phyloP scores from a whole-genome alignment of 2,329 filamentous ascomycete species.

The Penicillium sumatraense region DNA sequence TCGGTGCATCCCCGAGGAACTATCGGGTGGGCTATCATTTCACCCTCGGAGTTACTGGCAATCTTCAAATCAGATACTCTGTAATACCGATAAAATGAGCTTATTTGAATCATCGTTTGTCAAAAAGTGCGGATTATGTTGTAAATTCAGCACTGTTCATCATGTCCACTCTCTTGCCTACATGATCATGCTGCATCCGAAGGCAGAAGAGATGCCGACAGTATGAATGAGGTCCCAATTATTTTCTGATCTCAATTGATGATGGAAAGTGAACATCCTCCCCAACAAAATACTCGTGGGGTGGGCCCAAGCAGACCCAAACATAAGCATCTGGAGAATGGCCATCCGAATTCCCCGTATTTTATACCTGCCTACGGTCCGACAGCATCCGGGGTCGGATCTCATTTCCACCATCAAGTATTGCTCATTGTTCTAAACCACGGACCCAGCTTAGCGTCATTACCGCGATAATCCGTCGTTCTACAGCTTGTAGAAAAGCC shows the following conservation, averaged over 20 bases:
- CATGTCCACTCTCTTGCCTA: too few species aligned
- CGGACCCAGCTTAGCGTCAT: constrained; percentile 1
- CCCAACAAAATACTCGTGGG: too few species aligned
- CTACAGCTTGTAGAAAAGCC: neutral
- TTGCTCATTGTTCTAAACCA: neutral
- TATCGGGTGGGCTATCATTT: neutral
- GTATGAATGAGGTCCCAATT: too few species aligned
- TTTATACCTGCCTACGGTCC: neutral
- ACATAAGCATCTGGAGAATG: neutral
- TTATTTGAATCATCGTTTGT: too few species aligned
- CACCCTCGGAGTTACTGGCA: neutral
- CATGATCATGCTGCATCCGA: too few species aligned
- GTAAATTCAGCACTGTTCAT: too few species aligned
- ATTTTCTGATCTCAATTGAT: too few species aligned
- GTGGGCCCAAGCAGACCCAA: neutral
- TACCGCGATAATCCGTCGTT: neutral
- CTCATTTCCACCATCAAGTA: constrained; percentile 5
- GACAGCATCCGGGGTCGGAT: constrained; percentile 6
- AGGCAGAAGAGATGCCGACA: too few species aligned
- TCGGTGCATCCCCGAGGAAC: neutral
- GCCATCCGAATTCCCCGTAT: neutral
- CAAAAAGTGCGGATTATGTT: too few species aligned
- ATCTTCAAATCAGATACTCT: neutral
- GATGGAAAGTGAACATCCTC: too few species aligned
- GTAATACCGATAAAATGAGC: too few species aligned